phyloP scores from a whole-genome alignment of 1,284 basidiomycete genomes.

The Neolentinus lepideus region DNA sequence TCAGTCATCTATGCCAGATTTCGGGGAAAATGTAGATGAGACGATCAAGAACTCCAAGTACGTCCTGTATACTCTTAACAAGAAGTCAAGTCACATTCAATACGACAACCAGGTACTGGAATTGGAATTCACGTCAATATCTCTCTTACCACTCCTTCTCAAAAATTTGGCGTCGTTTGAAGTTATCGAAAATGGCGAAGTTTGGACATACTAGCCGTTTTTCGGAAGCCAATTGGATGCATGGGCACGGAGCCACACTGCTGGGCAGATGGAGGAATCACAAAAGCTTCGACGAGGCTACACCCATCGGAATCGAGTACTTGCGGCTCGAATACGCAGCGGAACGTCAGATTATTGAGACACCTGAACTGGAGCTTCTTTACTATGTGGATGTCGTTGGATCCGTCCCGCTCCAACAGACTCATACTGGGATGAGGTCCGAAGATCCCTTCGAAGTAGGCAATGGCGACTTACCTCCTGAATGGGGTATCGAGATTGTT shows the following conservation, averaged over 20 bases:
- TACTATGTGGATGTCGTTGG: constrained; percentile 82
- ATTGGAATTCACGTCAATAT: constrained; percentile 23
- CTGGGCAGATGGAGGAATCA: constrained; percentile 26
- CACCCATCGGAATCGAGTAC: constrained; percentile 47
- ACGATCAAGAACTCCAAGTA: constrained; percentile 48
- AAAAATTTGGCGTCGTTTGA: constrained; percentile 49
- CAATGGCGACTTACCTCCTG: constrained; percentile 82
- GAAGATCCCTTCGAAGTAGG: constrained; percentile 58
- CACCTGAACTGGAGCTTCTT: constrained; percentile 65
- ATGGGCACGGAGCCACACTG: constrained; percentile 6
- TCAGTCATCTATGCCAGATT: constrained; percentile 52
- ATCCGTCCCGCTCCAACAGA: constrained; percentile 41
- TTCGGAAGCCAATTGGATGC: not conserved
- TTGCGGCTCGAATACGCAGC: constrained; percentile 75
- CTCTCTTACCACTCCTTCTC: constrained; percentile 40
- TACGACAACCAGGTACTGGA: not conserved
- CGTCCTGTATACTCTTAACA: constrained; percentile 12
- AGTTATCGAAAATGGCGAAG: constrained; percentile 20
- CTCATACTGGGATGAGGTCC: constrained; percentile 21
- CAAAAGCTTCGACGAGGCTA: constrained; percentile 42
- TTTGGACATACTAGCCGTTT: constrained; percentile 8
- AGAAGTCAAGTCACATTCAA: not conserved
- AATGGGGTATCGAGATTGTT: constrained; percentile 87
- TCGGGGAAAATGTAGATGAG: constrained; percentile 59
- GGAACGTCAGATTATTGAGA: constrained; percentile 76